Conservation (phyloP, 1,284 basidiomycete species). For the Lentinula novae-zelandiae region DNA sequence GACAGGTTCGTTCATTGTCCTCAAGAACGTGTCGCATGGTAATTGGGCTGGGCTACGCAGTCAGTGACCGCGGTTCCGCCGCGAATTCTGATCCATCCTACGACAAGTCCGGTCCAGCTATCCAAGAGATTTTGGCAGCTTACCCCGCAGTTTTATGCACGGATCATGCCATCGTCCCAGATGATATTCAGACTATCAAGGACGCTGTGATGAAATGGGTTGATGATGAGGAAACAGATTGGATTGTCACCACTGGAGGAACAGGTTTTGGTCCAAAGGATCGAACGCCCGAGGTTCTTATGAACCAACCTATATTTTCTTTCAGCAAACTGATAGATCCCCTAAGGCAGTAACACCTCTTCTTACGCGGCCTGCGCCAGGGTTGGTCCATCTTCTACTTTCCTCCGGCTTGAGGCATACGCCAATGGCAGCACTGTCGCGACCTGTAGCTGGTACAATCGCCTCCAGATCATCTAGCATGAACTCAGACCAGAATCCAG, state of each 20-base stretch:
- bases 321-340: neutral
- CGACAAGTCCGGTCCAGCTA: constrained; percentile 65
- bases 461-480: neutral
- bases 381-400: constrained; percentile 76
- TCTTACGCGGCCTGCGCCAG: constrained; percentile 72
- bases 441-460: constrained; percentile 76
- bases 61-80: constrained; percentile 72
- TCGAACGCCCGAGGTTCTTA: constrained; percentile 71
- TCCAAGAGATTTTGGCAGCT: constrained; percentile 45
- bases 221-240: constrained; percentile 45
- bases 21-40: neutral
- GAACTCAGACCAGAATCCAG: neutral
- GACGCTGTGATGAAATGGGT: constrained; percentile 44
- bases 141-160: constrained; percentile 37
- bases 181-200: constrained; percentile 55
- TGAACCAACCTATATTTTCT: neutral
- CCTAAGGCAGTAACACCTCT: constrained; percentile 66
- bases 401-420: constrained; percentile 70
- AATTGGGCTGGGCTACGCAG: constrained; percentile 28
- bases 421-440: constrained; percentile 76
- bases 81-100: constrained; percentile 38
- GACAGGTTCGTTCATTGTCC: constrained; percentile 25
- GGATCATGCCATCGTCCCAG: constrained; percentile 49
- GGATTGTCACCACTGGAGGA: constrained; percentile 81
- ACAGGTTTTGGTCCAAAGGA: constrained; percentile 83